Base-by-base conservation (phyloP, 2,329 filamentous ascomycete genomes). In the Fusarium pininemorale region DNA sequence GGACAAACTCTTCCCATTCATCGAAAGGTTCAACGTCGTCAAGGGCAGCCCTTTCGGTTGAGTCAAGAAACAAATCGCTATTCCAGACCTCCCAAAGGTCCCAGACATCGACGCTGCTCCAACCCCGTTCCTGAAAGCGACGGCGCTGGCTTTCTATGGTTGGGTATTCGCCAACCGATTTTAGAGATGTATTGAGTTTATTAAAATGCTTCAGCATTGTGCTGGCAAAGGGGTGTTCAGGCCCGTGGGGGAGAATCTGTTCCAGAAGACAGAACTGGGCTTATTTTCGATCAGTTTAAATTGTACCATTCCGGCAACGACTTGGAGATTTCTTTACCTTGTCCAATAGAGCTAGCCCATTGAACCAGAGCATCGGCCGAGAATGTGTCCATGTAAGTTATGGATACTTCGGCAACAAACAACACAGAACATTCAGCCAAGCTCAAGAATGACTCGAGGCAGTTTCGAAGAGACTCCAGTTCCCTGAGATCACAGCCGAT, bases 1-100 rank as follows among this genome's bases (percentile, higher is more conserved):
- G 85, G 6, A 93, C 91, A 79, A 98, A 95, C 78, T 98, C 96
- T 82, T 98, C 96, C 94, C 94, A 98, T 82, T 98, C 95, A 81
- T 98, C 96, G 79, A 98, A 98, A 2, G 92, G 90, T 79, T 98
- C 96, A 22, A 95, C 82, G 2, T 84, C 79, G 75, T 98, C 92
- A 20, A 98, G 83, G 16, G 83, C 83, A 41, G 80, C 84, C 72
- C 94, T 88, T 70, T 94, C 87, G 3, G 86, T 82, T 3, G 87
- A 78, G 11, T 85, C 86, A 26, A 97, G 82, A 80, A 95, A 95
- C 6, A 84, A 79, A 20, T 90, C 85, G 73, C 93, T 90, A 16
- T 88, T 90, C 95, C 95, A 98, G 2, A 95, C 85, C 63, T 94
- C 89, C 94, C 95, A 98, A 16, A 98, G 85, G 76, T 91, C 94